Conservation (phyloP, 169 alveolate species). For the Amoebophrya sp. region DNA sequence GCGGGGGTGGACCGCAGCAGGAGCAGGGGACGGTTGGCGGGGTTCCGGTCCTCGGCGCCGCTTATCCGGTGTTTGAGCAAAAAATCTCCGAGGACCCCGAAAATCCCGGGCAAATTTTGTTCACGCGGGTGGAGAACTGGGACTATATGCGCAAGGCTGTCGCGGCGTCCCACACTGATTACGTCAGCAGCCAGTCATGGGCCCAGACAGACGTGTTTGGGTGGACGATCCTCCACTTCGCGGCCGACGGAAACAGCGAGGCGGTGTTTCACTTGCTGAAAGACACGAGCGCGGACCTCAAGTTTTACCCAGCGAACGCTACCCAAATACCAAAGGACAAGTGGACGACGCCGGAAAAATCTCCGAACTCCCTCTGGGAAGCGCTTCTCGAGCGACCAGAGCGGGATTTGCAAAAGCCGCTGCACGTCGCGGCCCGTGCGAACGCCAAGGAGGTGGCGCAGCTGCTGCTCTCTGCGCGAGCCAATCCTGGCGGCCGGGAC, state of each 20-base stretch:
- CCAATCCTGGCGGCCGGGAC: not conserved
- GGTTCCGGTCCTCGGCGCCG: not conserved
- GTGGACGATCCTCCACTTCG: not conserved
- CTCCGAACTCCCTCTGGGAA: too few relatives aligned
- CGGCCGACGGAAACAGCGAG: not conserved
- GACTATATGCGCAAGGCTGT: constrained; percentile 8
- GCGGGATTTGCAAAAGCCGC: not conserved
- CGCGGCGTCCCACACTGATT: not conserved
- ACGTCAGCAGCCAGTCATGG: not conserved
- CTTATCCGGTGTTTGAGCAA: not conserved
- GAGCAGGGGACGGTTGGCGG: not conserved
- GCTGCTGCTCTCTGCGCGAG: not conserved
- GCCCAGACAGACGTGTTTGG: not conserved
- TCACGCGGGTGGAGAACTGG: not conserved
- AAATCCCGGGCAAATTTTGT: not conserved
- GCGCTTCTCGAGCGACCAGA: not conserved
- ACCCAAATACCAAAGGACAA: too few relatives aligned
- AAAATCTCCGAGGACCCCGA: not conserved
- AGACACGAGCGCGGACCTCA: not conserved
- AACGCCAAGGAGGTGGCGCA: not conserved
- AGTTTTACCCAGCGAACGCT: too few relatives aligned
- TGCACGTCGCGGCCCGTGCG: constrained; percentile 2
- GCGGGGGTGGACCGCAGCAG: not conserved
- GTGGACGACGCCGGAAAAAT: too few relatives aligned
- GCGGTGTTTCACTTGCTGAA: not conserved